phyloP scores from a whole-genome alignment of 352 stramenopile species.

The Phytophthora pini region DNA sequence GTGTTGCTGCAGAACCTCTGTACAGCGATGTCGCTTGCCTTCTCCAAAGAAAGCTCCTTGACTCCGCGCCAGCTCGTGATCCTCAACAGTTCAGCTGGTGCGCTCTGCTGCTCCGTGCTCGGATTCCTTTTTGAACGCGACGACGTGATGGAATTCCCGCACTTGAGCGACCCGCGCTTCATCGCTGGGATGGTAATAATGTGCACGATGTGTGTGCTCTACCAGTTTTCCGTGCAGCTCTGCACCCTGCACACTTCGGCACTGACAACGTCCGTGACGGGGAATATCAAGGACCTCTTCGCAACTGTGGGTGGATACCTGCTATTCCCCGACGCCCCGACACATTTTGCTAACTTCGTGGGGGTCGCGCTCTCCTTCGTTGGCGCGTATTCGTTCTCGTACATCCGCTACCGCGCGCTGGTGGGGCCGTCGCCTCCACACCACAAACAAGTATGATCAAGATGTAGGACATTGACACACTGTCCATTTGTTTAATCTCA shows the following conservation, averaged over 20 bases:
- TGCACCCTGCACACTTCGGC: conserved; percentile 75
- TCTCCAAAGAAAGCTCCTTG: conserved; percentile 71
- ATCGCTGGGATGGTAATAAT: conserved; percentile 47
- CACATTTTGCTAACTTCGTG: conserved; percentile 50
- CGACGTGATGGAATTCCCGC: conserved; percentile 40
- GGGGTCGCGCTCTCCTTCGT: conserved; percentile 73
- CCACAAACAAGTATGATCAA: conserved; percentile 17
- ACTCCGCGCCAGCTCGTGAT: conserved; percentile 60
- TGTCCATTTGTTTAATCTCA: conserved; percentile 18
- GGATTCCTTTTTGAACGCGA: conserved; percentile 53
- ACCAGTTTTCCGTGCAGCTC: conserved; percentile 77
- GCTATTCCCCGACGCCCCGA: conserved; percentile 62
- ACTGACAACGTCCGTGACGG: conserved; percentile 76
- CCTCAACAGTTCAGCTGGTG: conserved; percentile 57
- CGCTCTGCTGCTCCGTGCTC: conserved; percentile 48
- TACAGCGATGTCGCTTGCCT: conserved; percentile 62
- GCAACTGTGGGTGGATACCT: conserved; percentile 67
- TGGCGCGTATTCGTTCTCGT: conserved; percentile 78
- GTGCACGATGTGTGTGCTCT: conserved; percentile 74
- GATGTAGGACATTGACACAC: conserved; percentile 17
- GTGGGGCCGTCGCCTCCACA: conserved; percentile 17
- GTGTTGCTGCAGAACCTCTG: conserved; percentile 77
- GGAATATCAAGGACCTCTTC: conserved; percentile 78
- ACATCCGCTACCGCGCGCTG: conserved; percentile 66
- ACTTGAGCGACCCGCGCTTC: conserved; percentile 41